Evolutionary conservation across 192 early-diverging fungal genomes (phyloP).

Genomic region (Polychytrium aggregatum): DNA sequence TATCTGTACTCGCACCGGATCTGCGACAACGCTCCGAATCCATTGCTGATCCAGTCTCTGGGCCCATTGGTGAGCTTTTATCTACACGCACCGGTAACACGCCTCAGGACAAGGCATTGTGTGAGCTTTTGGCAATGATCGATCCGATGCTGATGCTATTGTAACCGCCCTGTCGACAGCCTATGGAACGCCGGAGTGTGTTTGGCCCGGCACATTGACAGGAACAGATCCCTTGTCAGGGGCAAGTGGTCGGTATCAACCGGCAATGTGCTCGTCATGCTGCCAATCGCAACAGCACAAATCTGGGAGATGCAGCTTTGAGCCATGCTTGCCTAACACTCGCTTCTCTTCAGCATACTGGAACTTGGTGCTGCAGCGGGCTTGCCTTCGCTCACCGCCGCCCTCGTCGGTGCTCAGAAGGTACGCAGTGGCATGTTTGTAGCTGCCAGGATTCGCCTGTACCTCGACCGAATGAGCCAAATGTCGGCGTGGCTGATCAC

Average conservation of each 20-base stretch:
- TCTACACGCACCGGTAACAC: too few species aligned
- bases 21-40: too few species aligned
- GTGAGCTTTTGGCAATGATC: too few species aligned
- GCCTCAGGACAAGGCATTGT: too few species aligned
- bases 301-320: neutral
- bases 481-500: neutral
- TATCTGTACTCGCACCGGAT: too few species aligned
- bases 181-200: slow-evolving; percentile 87
- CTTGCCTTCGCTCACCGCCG: slow-evolving; percentile 62
- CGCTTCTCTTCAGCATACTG: too few species aligned
- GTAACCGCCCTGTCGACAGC: slow-evolving; percentile 58
- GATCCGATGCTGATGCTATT: neutral
- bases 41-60: too few species aligned
- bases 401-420: slow-evolving; percentile 59
- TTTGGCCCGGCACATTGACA: slow-evolving; percentile 69
- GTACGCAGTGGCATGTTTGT: slow-evolving; percentile 34
- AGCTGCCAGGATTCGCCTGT: too few species aligned
- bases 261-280: neutral
- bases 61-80: too few species aligned
- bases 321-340: too few species aligned
- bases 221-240: slow-evolving; percentile 40
- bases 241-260: slow-evolving; percentile 27
- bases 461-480: neutral
- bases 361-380: slow-evolving; percentile 81
- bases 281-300: neutral